These are phyloP conservation scores for Vitis cinerea DNA, from an alignment of 164 flowering plant species.

Conservation along the genomic window DNA sequence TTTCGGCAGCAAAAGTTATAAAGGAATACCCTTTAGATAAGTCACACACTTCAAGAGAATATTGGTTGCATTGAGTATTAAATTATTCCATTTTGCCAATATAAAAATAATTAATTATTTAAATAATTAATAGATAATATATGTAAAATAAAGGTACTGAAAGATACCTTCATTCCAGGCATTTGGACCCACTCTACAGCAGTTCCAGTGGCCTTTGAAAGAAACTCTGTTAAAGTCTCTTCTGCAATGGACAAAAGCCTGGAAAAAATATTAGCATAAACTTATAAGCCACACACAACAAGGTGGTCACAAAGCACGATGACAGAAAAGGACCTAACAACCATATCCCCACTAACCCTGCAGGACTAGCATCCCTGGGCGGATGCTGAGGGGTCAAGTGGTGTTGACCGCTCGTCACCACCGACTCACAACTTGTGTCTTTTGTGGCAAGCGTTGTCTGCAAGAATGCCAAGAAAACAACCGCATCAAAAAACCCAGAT, in stretches of 20 bases:
- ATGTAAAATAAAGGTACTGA: background rate
- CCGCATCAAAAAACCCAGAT: background rate
- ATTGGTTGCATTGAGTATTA: too few relatives aligned
- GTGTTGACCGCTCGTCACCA: conserved; percentile 74
- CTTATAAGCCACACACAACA: conserved; percentile 8
- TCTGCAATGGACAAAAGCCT: conserved; percentile 88
- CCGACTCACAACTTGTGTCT: conserved; percentile 75
- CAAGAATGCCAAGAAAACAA: conserved; percentile 8
- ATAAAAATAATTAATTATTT: too few relatives aligned
- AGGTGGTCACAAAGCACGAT: conserved; percentile 16
- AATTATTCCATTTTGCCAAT: too few relatives aligned
- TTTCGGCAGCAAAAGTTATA: background rate
- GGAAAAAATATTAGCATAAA: conserved; percentile 25
- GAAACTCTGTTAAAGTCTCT: conserved; percentile 88
- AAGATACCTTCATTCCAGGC: conserved; percentile 86
- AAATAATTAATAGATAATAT: background rate
- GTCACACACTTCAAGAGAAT: too few relatives aligned
- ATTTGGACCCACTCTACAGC: conserved; percentile 92
- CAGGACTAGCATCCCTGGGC: conserved; percentile 78
- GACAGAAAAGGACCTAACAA: conserved; percentile 26
- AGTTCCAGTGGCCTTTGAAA: conserved; percentile 90
- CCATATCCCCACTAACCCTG: conserved; percentile 52
- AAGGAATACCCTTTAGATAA: too few relatives aligned
- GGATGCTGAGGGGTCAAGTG: conserved; percentile 61
- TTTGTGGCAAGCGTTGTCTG: conserved; percentile 55